Conservation (phyloP, 1,284 basidiomycete species). For the Stygiomarasmius scandens region DNA sequence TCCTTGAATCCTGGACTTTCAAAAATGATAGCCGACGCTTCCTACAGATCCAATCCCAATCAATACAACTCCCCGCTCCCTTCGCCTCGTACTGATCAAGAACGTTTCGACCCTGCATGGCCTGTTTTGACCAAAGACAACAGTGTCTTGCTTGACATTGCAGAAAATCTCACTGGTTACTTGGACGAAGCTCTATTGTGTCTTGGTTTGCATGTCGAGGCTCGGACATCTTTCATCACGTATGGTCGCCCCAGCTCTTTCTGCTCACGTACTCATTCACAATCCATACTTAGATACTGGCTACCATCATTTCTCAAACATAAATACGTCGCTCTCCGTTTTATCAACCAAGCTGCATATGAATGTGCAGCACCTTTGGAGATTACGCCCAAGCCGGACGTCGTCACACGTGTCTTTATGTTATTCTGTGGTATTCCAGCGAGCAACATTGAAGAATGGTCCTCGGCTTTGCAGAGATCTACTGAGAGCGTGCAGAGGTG, state of each 20-base stretch:
- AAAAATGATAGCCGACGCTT: constrained; percentile 3
- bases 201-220: constrained; percentile 17
- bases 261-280: too few species aligned
- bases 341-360: constrained; percentile 45
- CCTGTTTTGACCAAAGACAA: constrained; percentile 1
- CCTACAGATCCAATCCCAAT: too few species aligned
- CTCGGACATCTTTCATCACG: constrained; percentile 20
- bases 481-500: constrained; percentile 19
- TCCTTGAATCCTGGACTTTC: constrained; percentile 10
- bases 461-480: neutral
- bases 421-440: constrained; percentile 41
- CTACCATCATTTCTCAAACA: constrained; percentile 43
- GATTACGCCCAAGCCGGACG: constrained; percentile 37
- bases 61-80: constrained; percentile 10
- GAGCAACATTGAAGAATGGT: neutral
- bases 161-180: constrained; percentile 9
- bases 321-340: constrained; percentile 47
- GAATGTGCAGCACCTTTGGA: constrained; percentile 39
- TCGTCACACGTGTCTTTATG: constrained; percentile 52
- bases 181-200: constrained; percentile 13
- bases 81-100: neutral
- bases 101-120: constrained; percentile 4
- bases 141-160: neutral
- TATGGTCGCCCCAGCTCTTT: constrained; percentile 4
- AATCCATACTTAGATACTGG: too few species aligned